These are phyloP conservation scores for Kazachstania sp. DNA, from an alignment of 1,139 yeast species.

Conservation along the genomic window DNA sequence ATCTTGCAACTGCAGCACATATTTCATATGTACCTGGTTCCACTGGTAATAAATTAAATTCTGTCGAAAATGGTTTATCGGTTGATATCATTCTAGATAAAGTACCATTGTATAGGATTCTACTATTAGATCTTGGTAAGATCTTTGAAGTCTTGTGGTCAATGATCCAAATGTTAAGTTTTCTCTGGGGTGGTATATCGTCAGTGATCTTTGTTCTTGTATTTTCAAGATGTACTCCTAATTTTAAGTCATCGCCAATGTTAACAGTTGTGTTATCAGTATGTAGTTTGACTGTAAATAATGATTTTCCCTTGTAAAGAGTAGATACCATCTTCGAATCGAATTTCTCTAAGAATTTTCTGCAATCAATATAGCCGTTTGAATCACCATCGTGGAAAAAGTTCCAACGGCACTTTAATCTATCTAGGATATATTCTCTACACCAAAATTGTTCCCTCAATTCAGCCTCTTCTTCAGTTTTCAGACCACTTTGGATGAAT, in stretches of 20 bases:
- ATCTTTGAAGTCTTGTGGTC: conserved; percentile 22
- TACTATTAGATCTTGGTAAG: conserved; percentile 19
- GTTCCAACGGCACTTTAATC: conserved; percentile 59
- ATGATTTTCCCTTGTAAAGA: conserved; percentile 18
- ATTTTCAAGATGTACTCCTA: conserved; percentile 8
- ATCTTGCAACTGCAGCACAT: conserved; percentile 14
- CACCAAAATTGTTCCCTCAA: conserved; percentile 74
- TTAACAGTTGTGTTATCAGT: conserved; percentile 7
- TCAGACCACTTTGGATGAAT: conserved; percentile 52
- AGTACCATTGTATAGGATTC: conserved; percentile 25
- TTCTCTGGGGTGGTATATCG: conserved; percentile 4
- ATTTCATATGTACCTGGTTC: conserved; percentile 25
- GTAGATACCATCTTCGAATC: conserved; percentile 19
- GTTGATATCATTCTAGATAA: conserved; percentile 13
- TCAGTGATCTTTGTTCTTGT: conserved; percentile 7
- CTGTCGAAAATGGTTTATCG: conserved; percentile 5
- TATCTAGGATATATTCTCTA: conserved; percentile 52
- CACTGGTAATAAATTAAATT: conserved; percentile 22
- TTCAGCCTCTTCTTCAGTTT: conserved; percentile 43
- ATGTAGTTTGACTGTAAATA: conserved; percentile 15
- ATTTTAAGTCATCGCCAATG: conserved; percentile 13
- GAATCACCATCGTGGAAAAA: conserved; percentile 11
- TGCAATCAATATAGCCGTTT: conserved; percentile 21
- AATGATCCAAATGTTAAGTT: conserved; percentile 12
- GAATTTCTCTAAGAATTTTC: conserved; percentile 23